These are phyloP conservation scores for Lepraria neglecta DNA, from an alignment of 495 filamentous ascomycete species.

Conservation along the genomic window DNA sequence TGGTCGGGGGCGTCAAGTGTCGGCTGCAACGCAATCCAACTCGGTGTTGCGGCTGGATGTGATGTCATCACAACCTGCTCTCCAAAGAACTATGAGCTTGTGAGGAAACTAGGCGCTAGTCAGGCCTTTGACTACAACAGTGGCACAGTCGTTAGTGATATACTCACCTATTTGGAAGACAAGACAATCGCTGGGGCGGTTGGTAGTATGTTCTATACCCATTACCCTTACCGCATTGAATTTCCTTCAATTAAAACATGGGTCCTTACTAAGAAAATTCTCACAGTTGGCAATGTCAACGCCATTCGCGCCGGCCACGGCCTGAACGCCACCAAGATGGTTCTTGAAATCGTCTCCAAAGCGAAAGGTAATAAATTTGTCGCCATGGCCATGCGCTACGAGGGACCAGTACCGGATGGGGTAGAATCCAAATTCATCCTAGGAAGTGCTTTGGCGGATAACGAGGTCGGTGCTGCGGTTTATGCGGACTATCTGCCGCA, in stretches of 20 bases:
- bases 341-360: slow-evolving; percentile 14
- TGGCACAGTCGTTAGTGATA: slow-evolving; percentile 32
- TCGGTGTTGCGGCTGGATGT: slow-evolving; percentile 51
- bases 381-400: slow-evolving; percentile 8
- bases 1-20: slow-evolving; percentile 58
- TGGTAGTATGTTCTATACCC: too few species aligned
- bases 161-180: slow-evolving; percentile 31
- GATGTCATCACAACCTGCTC: slow-evolving; percentile 52
- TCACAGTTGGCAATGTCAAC: too few species aligned
- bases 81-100: slow-evolving; percentile 46
- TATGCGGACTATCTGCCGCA: slow-evolving; percentile 36
- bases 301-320: slow-evolving; percentile 9
- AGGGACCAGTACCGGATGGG: slow-evolving; percentile 17
- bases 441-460: slow-evolving; percentile 20
- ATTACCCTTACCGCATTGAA: too few species aligned
- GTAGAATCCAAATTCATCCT: slow-evolving; percentile 18
- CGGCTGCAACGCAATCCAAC: slow-evolving; percentile 56
- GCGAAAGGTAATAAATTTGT: slow-evolving; percentile 20
- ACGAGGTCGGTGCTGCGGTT: slow-evolving; percentile 35
- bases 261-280: too few species aligned
- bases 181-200: slow-evolving; percentile 16
- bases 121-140: slow-evolving; percentile 54
- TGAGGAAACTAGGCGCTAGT: slow-evolving; percentile 48
- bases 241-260: too few species aligned
- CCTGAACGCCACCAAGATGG: slow-evolving; percentile 3